phyloP scores from a whole-genome alignment of 306 rosid species.

The Gleditsia sinensis region DNA sequence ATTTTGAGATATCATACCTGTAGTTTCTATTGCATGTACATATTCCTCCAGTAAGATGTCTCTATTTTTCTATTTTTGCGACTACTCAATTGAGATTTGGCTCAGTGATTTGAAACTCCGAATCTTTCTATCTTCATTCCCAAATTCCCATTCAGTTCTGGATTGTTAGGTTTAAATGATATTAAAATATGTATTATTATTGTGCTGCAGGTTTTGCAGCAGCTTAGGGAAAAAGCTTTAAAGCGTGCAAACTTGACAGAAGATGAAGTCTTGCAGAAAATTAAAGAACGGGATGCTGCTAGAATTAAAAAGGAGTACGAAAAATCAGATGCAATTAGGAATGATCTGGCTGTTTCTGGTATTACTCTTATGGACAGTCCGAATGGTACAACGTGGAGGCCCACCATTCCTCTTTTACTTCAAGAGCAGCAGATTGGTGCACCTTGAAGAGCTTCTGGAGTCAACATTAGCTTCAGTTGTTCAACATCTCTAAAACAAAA shows the following conservation, averaged over 20 bases:
- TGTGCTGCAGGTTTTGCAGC: slow-evolving; percentile 70
- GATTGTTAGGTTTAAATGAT: neutral
- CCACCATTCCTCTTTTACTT: slow-evolving; percentile 77
- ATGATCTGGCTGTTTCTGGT: slow-evolving; percentile 72
- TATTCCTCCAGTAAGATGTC: neutral
- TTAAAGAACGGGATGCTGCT: slow-evolving; percentile 73
- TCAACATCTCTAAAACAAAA: slow-evolving; percentile 16
- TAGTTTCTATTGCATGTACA: neutral
- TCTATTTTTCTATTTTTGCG: neutral
- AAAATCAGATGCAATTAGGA: slow-evolving; percentile 79
- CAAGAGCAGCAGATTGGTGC: slow-evolving; percentile 57
- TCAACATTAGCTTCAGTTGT: slow-evolving; percentile 23
- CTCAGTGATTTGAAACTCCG: slow-evolving; percentile 3
- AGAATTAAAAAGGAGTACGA: slow-evolving; percentile 78
- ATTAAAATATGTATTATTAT: neutral
- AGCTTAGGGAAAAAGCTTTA: slow-evolving; percentile 75
- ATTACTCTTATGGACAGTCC: slow-evolving; percentile 92
- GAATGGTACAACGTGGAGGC: slow-evolving; percentile 89
- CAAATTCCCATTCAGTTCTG: neutral
- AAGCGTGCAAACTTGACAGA: slow-evolving; percentile 84
- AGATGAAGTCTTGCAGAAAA: slow-evolving; percentile 63
- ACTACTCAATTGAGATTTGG: neutral
- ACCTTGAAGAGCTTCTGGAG: slow-evolving; percentile 37
- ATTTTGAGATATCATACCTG: slow-evolving; percentile 17
- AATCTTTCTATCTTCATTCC: neutral